phyloP scores from a whole-genome alignment of 805 yeast genomes.

The Metschnikowia kofuensis region DNA sequence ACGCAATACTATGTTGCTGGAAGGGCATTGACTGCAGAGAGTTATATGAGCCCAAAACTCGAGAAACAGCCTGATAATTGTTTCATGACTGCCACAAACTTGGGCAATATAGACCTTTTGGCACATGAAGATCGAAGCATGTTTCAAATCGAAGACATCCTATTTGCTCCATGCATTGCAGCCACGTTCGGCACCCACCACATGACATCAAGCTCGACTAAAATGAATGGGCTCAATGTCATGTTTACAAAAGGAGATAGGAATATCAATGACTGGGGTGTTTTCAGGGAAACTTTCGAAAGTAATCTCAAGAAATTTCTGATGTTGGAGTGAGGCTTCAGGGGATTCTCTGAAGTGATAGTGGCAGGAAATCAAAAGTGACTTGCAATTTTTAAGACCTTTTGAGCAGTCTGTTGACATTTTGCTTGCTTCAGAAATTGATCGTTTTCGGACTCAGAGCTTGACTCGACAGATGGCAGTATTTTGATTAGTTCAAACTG shows the following conservation, averaged over 20 bases:
- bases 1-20: slow-evolving; percentile 8
- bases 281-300: slow-evolving; percentile 1
- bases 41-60: slow-evolving; percentile 3
- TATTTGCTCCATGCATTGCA: slow-evolving; percentile 9
- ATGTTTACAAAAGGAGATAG: slow-evolving; percentile 5
- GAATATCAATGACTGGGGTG: slow-evolving; percentile 7
- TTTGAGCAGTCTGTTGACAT: no score
- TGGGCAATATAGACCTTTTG: slow-evolving; percentile 5
- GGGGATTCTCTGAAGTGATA: background rate
- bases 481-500: no score
- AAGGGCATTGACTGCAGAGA: slow-evolving; percentile 8
- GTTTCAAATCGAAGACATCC: slow-evolving; percentile 6
- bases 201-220: slow-evolving; percentile 9
- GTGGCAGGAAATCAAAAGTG: background rate
- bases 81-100: slow-evolving; percentile 9
- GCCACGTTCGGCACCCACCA: slow-evolving; percentile 12
- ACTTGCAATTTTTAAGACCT: no score
- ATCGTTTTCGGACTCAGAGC: no score
- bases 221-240: slow-evolving; percentile 7
- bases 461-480: no score
- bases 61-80: slow-evolving; percentile 6
- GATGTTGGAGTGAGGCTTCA: background rate
- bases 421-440: no score
- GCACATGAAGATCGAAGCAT: background rate
- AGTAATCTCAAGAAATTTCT: slow-evolving; percentile 1